Conservation (phyloP, 1,139 yeast species). For the Yamadazyma friedrichii region DNA sequence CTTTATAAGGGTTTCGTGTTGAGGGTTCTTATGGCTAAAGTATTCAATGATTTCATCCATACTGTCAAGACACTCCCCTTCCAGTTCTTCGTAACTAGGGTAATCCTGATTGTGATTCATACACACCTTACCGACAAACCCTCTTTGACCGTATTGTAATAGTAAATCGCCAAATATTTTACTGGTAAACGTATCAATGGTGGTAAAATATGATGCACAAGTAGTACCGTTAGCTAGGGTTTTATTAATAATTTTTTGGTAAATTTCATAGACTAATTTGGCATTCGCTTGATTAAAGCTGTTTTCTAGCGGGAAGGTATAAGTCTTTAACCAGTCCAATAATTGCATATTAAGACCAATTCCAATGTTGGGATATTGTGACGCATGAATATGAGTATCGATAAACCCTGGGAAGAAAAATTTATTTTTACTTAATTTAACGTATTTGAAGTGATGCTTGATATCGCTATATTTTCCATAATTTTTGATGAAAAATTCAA, state of each 20-base stretch:
- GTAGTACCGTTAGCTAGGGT: conserved; percentile 85
- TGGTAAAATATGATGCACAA: conserved; percentile 87
- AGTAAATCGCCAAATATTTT: conserved; percentile 74
- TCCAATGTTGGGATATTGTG: conserved; percentile 94
- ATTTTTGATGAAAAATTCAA: conserved; percentile 12
- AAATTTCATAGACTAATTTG: conserved; percentile 57
- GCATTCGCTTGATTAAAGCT: conserved; percentile 39
- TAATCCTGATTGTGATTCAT: conserved; percentile 66
- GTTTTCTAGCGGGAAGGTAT: conserved; percentile 87
- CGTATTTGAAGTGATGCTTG: conserved; percentile 20
- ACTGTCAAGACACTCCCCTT: conserved; percentile 57
- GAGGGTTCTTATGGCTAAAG: conserved; percentile 52
- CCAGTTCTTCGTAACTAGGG: conserved; percentile 66
- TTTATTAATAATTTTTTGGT: conserved; percentile 60
- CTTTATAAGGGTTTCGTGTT: conserved; percentile 44
- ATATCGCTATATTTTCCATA: conserved; percentile 8
- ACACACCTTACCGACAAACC: conserved; percentile 92
- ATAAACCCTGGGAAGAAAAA: conserved; percentile 91
- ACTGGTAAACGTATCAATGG: conserved; percentile 76
- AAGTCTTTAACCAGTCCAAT: conserved; percentile 81
- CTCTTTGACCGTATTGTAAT: conserved; percentile 71
- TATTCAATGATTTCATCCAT: conserved; percentile 59
- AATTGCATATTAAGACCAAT: conserved; percentile 84
- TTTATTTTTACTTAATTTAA: conserved; percentile 31
- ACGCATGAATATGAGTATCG: conserved; percentile 95